These are phyloP conservation scores for Stephanodiscus triporus DNA, from an alignment of 108 stramenopile genomes.

Conservation along the genomic window DNA sequence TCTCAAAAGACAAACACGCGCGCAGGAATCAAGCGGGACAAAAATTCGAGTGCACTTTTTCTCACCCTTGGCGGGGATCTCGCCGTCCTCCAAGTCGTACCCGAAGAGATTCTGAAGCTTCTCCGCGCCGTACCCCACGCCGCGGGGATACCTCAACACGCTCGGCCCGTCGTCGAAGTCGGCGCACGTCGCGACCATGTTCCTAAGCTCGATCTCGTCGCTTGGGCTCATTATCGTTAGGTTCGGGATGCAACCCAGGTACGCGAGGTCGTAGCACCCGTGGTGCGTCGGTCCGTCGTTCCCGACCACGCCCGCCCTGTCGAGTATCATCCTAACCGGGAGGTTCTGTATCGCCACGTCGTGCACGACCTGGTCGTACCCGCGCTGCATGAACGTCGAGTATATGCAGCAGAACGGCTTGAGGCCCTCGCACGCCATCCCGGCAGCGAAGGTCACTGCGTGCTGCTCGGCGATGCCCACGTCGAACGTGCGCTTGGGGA, in stretches of 20 bases:
- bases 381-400: slow-evolving; percentile 97
- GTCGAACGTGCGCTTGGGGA: slow-evolving; percentile 96
- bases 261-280: slow-evolving; percentile 92
- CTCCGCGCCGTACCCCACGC: slow-evolving; percentile 93
- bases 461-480: slow-evolving; percentile 99
- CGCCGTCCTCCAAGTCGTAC: slow-evolving; percentile 81
- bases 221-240: slow-evolving; percentile 95
- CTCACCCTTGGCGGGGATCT: slow-evolving; percentile 81
- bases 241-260: slow-evolving; percentile 94
- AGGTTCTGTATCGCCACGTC: slow-evolving; percentile 97
- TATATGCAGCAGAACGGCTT: slow-evolving; percentile 98
- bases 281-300: slow-evolving; percentile 98
- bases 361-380: slow-evolving; percentile 97
- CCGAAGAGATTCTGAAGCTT: slow-evolving; percentile 84
- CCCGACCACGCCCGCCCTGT: slow-evolving; percentile 95
- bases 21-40: not conserved
- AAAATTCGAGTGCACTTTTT: not conserved
- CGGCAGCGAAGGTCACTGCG: slow-evolving; percentile 96
- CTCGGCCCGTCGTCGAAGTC: slow-evolving; percentile 88
- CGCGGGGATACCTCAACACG: slow-evolving; percentile 91
- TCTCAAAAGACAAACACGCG: no score
- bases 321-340: slow-evolving; percentile 94
- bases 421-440: slow-evolving; percentile 96
- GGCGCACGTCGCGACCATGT: slow-evolving; percentile 94
- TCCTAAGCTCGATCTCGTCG: slow-evolving; percentile 93